Evolutionary conservation across 2,329 filamentous ascomycete genomes (phyloP).

Genomic region (Alternaria conjuncta): DNA sequence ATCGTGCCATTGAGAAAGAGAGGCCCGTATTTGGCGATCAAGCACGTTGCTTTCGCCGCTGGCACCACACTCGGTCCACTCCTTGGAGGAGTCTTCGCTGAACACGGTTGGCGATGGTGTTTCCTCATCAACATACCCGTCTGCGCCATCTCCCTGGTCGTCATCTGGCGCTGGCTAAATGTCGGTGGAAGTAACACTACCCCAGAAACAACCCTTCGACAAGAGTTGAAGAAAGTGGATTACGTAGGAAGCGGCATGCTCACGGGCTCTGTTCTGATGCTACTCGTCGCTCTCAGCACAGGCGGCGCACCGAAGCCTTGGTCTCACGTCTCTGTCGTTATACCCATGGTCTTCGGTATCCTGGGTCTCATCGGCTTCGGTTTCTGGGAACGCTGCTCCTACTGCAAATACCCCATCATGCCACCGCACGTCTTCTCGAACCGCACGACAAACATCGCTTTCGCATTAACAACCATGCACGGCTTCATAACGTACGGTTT

Average conservation of each 20-base stretch:
- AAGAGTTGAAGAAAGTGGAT: conserved; percentile 46
- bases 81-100: conserved; percentile 41
- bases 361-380: conserved; percentile 49
- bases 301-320: conserved; percentile 55
- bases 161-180: conserved; percentile 43
- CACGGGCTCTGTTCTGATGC: conserved; percentile 47
- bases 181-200: conserved; percentile 24
- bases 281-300: conserved; percentile 55
- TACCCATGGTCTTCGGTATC: conserved; percentile 54
- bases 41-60: conserved; percentile 31
- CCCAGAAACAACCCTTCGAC: conserved; percentile 13
- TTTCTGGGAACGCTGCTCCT: conserved; percentile 49
- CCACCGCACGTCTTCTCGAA: conserved; percentile 55
- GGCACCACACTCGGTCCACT: conserved; percentile 40
- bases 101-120: conserved; percentile 54
- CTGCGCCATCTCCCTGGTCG: conserved; percentile 30
- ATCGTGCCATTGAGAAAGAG: conserved; percentile 57
- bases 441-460: conserved; percentile 48
- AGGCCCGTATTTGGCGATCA: conserved; percentile 49
- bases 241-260: conserved; percentile 54
- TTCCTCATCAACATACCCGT: conserved; percentile 52
- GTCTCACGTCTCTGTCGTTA: conserved; percentile 49
- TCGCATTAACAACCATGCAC: conserved; percentile 42
- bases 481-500: conserved; percentile 37
- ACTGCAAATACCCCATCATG: conserved; percentile 46